A percentile compares a stretch with the other conserved stretches of the same genome.
phyloP scores from a whole-genome alignment of 345 rosid genomes.

The Euphorbia lathyris region DNA sequence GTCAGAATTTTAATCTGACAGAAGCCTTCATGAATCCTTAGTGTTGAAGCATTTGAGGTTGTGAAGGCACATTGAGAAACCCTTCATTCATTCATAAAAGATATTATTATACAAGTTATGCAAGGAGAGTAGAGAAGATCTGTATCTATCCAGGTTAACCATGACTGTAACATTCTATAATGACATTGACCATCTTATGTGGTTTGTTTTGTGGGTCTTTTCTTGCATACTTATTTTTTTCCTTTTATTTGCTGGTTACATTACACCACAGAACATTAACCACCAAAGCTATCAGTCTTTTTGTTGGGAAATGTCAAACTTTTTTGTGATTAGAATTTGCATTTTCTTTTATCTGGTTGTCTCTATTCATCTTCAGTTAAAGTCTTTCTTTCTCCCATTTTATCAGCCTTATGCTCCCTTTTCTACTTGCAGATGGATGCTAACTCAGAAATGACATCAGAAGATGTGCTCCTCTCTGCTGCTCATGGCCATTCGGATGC shows the following conservation, averaged over 20 bases:
- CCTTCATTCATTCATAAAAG: no score
- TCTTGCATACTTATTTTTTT: background rate
- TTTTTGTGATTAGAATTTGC: background rate
- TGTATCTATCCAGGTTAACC: background rate
- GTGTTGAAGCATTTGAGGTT: background rate
- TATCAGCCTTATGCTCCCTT: background rate
- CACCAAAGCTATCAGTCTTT: background rate
- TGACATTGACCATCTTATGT: background rate
- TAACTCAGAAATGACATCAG: conserved; percentile 22
- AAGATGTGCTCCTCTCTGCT: conserved; percentile 6
- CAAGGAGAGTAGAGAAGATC: conserved; percentile 10
- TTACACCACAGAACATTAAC: background rate
- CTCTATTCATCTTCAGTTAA: background rate
- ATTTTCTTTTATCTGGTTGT: background rate
- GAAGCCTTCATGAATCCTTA: background rate
- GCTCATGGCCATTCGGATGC: conserved; percentile 18
- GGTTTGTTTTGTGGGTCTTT: background rate
- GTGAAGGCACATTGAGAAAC: background rate
- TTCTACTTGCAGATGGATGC: conserved; percentile 39
- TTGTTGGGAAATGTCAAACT: background rate
- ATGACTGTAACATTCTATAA: background rate
- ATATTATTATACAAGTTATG: background rate
- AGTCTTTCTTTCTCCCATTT: background rate
- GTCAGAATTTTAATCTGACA: background rate
- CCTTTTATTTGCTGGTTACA: background rate